phyloP scores from a whole-genome alignment of 176 grass and related monocot genomes.

The Tuctoria greenei region DNA sequence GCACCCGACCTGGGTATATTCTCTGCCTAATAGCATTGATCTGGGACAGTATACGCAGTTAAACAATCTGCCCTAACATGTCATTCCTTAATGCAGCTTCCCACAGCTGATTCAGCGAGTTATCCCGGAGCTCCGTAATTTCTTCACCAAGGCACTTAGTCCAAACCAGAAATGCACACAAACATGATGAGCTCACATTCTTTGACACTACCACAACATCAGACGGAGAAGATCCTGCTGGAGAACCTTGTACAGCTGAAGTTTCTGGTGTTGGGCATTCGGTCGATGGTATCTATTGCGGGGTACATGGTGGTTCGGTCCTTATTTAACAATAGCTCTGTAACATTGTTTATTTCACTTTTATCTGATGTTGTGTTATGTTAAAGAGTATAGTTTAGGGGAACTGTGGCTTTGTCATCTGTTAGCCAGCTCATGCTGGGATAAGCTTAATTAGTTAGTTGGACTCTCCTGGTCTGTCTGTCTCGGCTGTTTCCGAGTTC shows the following conservation, averaged over 20 bases:
- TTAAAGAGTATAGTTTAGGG: constrained; percentile 22
- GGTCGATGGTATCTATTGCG: constrained; percentile 47
- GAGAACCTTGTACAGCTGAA: constrained; percentile 84
- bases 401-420: constrained; percentile 14
- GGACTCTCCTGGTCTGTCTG: constrained; percentile 16
- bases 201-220: constrained; percentile 45
- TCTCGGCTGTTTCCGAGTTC: constrained; percentile 3
- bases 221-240: constrained; percentile 51
- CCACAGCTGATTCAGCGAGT: constrained; percentile 71
- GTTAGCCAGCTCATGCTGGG: constrained; percentile 33
- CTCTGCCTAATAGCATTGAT: not conserved
- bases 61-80: not conserved
- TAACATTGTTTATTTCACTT: constrained; percentile 34
- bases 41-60: not conserved
- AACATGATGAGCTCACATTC: constrained; percentile 39
- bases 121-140: constrained; percentile 86
- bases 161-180: constrained; percentile 45
- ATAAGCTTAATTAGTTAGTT: constrained; percentile 28
- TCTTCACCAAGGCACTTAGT: constrained; percentile 70
- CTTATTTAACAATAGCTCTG: constrained; percentile 32
- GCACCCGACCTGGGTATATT: constrained; percentile 65
- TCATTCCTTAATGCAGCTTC: constrained; percentile 50
- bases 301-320: constrained; percentile 40
- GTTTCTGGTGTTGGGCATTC: constrained; percentile 48
- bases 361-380: constrained; percentile 15